Evolutionary conservation across 345 rosid genomes (phyloP).

Genomic region (Linum tenue): DNA sequence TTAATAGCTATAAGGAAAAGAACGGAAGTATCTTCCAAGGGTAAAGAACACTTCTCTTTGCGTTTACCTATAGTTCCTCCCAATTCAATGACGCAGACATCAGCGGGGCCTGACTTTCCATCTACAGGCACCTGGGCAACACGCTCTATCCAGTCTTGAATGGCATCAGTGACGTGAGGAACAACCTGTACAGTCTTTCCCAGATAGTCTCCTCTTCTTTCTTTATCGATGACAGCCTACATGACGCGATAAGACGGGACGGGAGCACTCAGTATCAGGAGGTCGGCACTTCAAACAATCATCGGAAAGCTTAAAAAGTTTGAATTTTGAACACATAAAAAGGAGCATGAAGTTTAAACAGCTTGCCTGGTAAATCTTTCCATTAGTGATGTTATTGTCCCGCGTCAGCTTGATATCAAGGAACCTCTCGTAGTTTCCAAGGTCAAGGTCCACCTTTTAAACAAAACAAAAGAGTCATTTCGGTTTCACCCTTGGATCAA

Average conservation of each 20-base stretch:
- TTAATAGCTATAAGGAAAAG: constrained; percentile 3
- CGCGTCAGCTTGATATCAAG: constrained; percentile 73
- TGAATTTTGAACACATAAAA: too few relatives aligned
- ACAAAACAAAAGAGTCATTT: constrained; percentile 1
- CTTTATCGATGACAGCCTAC: constrained; percentile 81
- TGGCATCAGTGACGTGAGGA: constrained; percentile 93
- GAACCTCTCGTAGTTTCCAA: constrained; percentile 96
- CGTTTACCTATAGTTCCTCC: constrained; percentile 91
- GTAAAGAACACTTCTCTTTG: not conserved
- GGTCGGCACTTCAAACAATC: not conserved
- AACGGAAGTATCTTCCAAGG: not conserved
- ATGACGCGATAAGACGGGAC: not conserved
- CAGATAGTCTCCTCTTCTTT: constrained; percentile 90
- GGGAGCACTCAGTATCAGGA: not conserved
- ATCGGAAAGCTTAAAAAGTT: not conserved
- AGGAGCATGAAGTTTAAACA: not conserved
- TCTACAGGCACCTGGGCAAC: constrained; percentile 78
- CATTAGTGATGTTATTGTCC: constrained; percentile 87
- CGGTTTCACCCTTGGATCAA: not conserved
- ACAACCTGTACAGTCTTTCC: constrained; percentile 99
- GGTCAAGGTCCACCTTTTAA: constrained; percentile 95
- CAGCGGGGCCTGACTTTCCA: constrained; percentile 76
- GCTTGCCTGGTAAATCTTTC: constrained; percentile 78
- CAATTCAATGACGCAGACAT: constrained; percentile 95
- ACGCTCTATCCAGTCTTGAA: constrained; percentile 96